Conservation (phyloP, 371 early-diverging fungal genomes). For the Chytridium lagenaria region DNA sequence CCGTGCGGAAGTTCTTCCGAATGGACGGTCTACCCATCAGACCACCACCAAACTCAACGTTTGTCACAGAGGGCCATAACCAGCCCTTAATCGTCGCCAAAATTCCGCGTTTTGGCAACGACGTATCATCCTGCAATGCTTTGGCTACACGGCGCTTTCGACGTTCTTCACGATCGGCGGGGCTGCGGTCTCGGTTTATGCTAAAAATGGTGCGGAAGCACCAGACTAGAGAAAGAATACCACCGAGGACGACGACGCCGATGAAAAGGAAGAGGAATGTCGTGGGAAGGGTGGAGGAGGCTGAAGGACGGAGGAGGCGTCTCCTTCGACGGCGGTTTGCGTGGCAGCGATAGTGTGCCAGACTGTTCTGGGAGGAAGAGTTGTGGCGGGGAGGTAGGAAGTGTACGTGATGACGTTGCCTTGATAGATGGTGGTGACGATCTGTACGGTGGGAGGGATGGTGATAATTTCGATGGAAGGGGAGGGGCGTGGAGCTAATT, state of each 20-base stretch:
- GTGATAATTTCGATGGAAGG: not conserved
- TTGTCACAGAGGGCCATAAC: too few relatives aligned
- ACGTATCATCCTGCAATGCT: too few relatives aligned
- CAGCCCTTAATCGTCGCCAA: too few relatives aligned
- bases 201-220: slow-evolving; percentile 6
- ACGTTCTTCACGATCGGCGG: not conserved
- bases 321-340: too few relatives aligned
- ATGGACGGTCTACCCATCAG: too few relatives aligned
- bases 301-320: too few relatives aligned
- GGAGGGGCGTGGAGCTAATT: not conserved
- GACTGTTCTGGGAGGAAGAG: not conserved
- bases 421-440: slow-evolving; percentile 13
- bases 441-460: not conserved
- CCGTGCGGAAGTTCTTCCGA: too few relatives aligned
- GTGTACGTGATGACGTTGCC: slow-evolving; percentile 1
- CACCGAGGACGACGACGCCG: slow-evolving; percentile 9
- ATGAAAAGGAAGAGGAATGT: slow-evolving; percentile 8
- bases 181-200: not conserved
- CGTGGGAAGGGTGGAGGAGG: not conserved
- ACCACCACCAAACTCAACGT: too few relatives aligned
- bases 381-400: not conserved
- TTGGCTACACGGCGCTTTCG: not conserved
- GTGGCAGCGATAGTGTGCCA: not conserved
- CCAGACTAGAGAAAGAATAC: slow-evolving; percentile 1
- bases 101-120: too few relatives aligned